Conservation (phyloP, 2,329 filamentous ascomycete genomes). For the Xylariaceae sp. region DNA sequence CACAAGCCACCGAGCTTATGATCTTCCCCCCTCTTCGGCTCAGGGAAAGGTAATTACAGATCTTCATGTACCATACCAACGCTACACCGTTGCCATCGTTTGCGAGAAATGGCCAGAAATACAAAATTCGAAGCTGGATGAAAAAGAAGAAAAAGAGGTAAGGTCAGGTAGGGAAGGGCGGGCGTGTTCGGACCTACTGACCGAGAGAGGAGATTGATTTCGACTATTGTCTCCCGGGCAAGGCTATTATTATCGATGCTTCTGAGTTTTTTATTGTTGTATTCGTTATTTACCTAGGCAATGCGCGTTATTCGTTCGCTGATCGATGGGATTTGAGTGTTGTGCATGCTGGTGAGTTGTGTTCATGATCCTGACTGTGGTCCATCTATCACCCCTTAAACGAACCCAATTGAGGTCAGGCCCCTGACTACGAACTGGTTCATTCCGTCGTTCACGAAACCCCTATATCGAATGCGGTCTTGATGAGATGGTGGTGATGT, state of each 20-base stretch:
- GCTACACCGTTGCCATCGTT: constrained; percentile 8
- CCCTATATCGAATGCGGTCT: not conserved
- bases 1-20: constrained; percentile 8
- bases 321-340: constrained; percentile 5
- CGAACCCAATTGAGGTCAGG: not conserved
- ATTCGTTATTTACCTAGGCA: constrained; percentile 2
- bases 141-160: constrained; percentile 36
- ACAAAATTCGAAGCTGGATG: constrained; percentile 19
- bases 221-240: not conserved
- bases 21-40: constrained; percentile 13
- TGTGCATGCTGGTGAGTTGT: too few species aligned
- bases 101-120: not conserved
- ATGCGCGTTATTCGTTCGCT: constrained; percentile 1
- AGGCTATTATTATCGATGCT: constrained; percentile 1
- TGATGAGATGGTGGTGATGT: not conserved
- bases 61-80: constrained; percentile 21
- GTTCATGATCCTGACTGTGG: too few species aligned
- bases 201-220: constrained; percentile 11
- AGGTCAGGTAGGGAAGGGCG: constrained; percentile 50
- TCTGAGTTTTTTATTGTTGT: not conserved
- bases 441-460: not conserved
- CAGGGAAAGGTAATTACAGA: constrained; percentile 29
- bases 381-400: too few species aligned
- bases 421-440: not conserved
- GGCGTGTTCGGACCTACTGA: constrained; percentile 30